phyloP scores from a whole-genome alignment of 192 early-diverging fungal species.

The Rhizoclosmatium globosum region DNA sequence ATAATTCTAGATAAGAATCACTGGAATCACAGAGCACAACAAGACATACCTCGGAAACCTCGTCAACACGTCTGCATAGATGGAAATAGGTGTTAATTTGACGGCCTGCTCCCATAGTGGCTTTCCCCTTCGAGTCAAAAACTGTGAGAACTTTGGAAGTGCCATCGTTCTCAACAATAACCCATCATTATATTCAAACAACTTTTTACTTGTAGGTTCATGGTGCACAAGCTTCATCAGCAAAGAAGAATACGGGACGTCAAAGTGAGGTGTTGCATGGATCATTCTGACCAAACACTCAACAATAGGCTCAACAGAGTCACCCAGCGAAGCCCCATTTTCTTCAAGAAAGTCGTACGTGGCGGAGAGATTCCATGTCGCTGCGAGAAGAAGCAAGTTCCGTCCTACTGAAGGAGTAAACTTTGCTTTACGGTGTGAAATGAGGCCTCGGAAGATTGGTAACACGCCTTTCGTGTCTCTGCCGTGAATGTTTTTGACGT shows the following conservation, averaged over 20 bases:
- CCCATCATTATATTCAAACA: conserved; percentile 22
- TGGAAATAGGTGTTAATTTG: neutral
- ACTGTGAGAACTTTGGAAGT: neutral
- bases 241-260: neutral
- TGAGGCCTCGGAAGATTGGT: conserved; percentile 1
- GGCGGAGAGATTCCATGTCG: conserved; percentile 12
- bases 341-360: conserved; percentile 17
- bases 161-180: neutral
- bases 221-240: conserved; percentile 12
- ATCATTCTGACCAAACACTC: conserved; percentile 8
- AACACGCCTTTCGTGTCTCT: conserved; percentile 17
- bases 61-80: neutral
- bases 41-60: conserved; percentile 16
- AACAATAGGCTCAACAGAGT: conserved; percentile 13
- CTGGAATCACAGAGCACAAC: too few relatives aligned
- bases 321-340: neutral
- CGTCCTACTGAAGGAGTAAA: neutral
- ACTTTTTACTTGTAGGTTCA: neutral
- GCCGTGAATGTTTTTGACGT: conserved; percentile 23
- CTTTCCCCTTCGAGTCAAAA: neutral
- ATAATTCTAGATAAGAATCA: too few relatives aligned
- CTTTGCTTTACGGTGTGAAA: neutral
- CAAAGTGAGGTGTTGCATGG: neutral
- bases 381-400: conserved; percentile 10
- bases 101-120: conserved; percentile 2